These are phyloP conservation scores for Platanthera zijinensis DNA, from an alignment of 106 monocot genomes.

Conservation along the genomic window DNA sequence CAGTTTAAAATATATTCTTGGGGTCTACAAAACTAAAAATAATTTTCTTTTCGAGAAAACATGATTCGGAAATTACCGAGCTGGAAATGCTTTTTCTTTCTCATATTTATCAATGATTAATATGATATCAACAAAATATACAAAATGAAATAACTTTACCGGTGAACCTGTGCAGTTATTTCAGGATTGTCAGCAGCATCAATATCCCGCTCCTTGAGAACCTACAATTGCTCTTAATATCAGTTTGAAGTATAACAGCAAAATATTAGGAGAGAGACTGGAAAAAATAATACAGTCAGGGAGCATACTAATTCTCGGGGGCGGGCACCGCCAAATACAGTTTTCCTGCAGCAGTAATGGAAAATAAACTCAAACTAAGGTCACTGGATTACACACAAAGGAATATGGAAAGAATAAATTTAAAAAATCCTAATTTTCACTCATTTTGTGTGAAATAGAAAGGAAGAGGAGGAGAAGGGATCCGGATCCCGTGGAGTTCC, in stretches of 20 bases:
- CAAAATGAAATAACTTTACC: conserved; percentile 20
- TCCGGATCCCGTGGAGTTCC: too few relatives aligned
- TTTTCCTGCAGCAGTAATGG: conserved; percentile 36
- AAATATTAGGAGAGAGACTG: background rate
- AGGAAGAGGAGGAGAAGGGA: too few relatives aligned
- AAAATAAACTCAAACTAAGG: background rate
- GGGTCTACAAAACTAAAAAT: background rate
- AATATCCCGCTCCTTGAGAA: conserved; percentile 71
- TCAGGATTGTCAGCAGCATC: conserved; percentile 35
- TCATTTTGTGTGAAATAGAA: too few relatives aligned
- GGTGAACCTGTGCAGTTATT: conserved; percentile 17
- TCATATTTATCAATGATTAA: background rate
- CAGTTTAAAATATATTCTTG: too few relatives aligned
- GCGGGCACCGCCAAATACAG: conserved; percentile 84
- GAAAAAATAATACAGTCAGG: background rate
- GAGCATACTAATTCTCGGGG: conserved; percentile 67
- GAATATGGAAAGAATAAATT: too few relatives aligned
- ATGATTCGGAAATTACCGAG: background rate
- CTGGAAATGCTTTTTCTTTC: background rate
- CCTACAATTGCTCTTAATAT: conserved; percentile 25
- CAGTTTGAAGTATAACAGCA: background rate
- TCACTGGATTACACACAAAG: background rate
- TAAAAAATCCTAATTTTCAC: too few relatives aligned
- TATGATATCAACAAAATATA: background rate
- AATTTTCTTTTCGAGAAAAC: background rate